Evolutionary conservation across 331 rosid species (phyloP).

Genomic region (Cucumis variabilis): DNA sequence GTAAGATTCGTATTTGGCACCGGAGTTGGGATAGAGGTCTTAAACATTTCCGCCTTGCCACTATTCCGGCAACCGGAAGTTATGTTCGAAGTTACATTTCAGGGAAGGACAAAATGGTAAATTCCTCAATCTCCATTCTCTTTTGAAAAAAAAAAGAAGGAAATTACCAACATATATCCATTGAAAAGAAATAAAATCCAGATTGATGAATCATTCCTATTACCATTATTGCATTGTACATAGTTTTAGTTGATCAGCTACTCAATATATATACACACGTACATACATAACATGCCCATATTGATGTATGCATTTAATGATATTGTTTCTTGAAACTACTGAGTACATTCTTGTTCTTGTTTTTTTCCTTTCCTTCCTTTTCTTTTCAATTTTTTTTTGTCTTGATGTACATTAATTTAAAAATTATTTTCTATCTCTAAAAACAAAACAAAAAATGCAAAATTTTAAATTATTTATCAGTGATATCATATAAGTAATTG

Average conservation of each 20-base stretch:
- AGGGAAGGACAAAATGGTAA: conserved; percentile 83
- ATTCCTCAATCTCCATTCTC: conserved; percentile 38
- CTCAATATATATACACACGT: not conserved
- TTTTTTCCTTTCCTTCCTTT: no score
- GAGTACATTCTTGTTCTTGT: no score
- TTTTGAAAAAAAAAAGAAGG: no score
- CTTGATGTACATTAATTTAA: not conserved
- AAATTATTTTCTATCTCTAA: not conserved
- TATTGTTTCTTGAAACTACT: not conserved
- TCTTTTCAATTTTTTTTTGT: no score
- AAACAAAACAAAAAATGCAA: no score
- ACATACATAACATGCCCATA: no score
- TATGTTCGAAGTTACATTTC: conserved; percentile 75
- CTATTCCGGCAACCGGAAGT: conserved; percentile 74
- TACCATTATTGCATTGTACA: conserved; percentile 37
- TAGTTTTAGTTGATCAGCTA: conserved; percentile 12
- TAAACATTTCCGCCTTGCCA: conserved; percentile 71
- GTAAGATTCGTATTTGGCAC: conserved; percentile 81
- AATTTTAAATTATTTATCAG: no score
- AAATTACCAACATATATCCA: no score
- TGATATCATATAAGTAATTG: no score
- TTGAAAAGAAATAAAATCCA: not conserved
- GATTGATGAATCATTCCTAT: conserved; percentile 35
- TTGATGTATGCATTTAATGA: not conserved
- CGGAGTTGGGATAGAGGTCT: conserved; percentile 70